These are phyloP conservation scores for Rhododendron molle DNA, from an alignment of 148 eudicot species.

Conservation along the genomic window DNA sequence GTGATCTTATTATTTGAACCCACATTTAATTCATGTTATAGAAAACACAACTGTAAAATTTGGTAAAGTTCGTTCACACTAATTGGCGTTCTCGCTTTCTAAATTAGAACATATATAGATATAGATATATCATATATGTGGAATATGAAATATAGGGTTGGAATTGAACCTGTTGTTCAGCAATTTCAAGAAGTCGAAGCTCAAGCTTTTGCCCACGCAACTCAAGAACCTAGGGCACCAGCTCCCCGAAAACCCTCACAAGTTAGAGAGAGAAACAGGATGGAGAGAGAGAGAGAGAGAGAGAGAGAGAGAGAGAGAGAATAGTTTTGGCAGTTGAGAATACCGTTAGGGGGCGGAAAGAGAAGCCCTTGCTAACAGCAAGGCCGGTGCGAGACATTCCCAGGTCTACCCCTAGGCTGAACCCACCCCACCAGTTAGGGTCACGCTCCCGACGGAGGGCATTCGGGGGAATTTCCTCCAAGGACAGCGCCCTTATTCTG, in stretches of 20 bases:
- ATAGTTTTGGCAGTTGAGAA: background rate
- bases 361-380: slow-evolving; percentile 13
- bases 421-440: background rate
- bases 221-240: slow-evolving; percentile 31
- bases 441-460: slow-evolving; percentile 9
- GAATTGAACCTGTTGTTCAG: slow-evolving; percentile 29
- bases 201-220: slow-evolving; percentile 38
- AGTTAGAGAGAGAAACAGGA: background rate
- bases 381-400: slow-evolving; percentile 14
- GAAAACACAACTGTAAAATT: background rate
- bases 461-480: slow-evolving; percentile 5
- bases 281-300: background rate
- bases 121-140: background rate
- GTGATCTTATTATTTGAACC: background rate
- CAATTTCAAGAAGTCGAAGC: slow-evolving; percentile 40
- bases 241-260: background rate
- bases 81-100: background rate
- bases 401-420: slow-evolving; percentile 10
- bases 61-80: background rate
- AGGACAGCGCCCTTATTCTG: background rate
- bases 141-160: background rate
- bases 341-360: slow-evolving; percentile 13
- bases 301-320: background rate
- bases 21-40: background rate
- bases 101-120: background rate